Percentiles rank a stretch among this genome's conserved stretches.
Evolutionary conservation across 176 grass and related monocot genomes (phyloP).

Genomic region (Elaeis guineensis): DNA sequence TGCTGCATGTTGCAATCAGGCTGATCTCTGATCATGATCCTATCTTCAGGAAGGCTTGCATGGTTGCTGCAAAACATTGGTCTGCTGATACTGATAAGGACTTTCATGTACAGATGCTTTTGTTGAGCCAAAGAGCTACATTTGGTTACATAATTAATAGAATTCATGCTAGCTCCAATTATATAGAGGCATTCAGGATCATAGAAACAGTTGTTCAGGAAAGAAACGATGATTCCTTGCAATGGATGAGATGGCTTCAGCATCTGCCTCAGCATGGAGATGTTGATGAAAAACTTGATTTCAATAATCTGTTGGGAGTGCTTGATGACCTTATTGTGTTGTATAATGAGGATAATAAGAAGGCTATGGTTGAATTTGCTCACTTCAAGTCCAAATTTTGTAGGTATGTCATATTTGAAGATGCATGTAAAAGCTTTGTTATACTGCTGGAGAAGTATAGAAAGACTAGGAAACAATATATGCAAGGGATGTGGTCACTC

Average conservation of each 20-base stretch:
- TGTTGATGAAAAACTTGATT: constrained; percentile 24
- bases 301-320: constrained; percentile 23
- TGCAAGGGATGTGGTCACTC: constrained; percentile 58
- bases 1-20: constrained; percentile 71
- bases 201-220: constrained; percentile 23
- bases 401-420: constrained; percentile 28
- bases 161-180: constrained; percentile 20
- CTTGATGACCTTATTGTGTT: constrained; percentile 29
- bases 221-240: constrained; percentile 36
- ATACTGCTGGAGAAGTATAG: constrained; percentile 45
- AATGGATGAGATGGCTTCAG: constrained; percentile 70
- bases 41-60: constrained; percentile 55
- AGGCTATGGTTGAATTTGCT: constrained; percentile 15
- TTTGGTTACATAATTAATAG: constrained; percentile 43
- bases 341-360: constrained; percentile 8
- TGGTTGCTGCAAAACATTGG: constrained; percentile 43
- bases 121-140: constrained; percentile 29
- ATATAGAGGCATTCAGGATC: constrained; percentile 26
- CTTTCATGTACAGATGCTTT: background rate
- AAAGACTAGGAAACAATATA: constrained; percentile 47
- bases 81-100: background rate
- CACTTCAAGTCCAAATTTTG: constrained; percentile 45
- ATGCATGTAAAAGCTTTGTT: constrained; percentile 30
- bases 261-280: constrained; percentile 36
- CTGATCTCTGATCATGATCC: constrained; percentile 29